A percentile compares a stretch with the other conserved stretches of the same genome.
Conservation (phyloP, 2,329 filamentous ascomycete genomes). For the Claviceps digitariae region DNA sequence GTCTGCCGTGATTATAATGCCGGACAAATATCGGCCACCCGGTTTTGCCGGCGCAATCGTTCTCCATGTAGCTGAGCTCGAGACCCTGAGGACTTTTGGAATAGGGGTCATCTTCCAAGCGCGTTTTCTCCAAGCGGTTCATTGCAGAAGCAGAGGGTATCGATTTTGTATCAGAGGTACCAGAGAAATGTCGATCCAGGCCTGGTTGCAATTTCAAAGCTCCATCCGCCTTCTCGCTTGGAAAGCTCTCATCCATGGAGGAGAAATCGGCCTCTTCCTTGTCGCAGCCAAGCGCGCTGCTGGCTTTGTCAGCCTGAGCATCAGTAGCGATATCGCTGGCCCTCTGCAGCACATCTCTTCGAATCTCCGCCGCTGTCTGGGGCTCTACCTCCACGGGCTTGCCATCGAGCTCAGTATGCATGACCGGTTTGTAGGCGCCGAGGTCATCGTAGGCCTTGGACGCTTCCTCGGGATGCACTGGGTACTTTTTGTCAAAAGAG, state of each 20-base stretch:
- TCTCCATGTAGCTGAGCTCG: constrained; percentile 32
- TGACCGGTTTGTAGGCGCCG: constrained; percentile 24
- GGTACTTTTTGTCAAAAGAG: constrained; percentile 13
- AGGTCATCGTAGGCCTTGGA: constrained; percentile 28
- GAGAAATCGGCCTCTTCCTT: constrained; percentile 18
- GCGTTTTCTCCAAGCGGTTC: constrained; percentile 5
- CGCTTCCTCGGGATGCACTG: constrained; percentile 20
- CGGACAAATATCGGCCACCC: constrained; percentile 24
- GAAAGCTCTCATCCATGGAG: constrained; percentile 30
- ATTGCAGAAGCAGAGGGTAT: background rate
- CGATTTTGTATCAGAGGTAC: background rate
- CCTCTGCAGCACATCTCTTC: constrained; percentile 17
- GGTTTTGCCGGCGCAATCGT: constrained; percentile 27
- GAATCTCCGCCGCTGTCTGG: constrained; percentile 19
- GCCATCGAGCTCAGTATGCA: constrained; percentile 22
- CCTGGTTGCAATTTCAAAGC: constrained; percentile 16
- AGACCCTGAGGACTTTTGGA: constrained; percentile 33
- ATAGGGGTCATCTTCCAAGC: constrained; percentile 22
- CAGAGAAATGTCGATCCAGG: constrained; percentile 13
- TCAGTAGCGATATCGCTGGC: constrained; percentile 8
- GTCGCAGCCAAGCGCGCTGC: constrained; percentile 4
- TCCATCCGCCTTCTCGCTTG: constrained; percentile 12
- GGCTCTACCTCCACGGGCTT: constrained; percentile 12
- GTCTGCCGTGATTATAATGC: constrained; percentile 11
- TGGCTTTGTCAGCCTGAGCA: background rate